Percentiles rank a stretch among this genome's conserved stretches.
Evolutionary conservation across 768 basidiomycete species (phyloP).

Genomic region (Pleurotus cornucopiae): DNA sequence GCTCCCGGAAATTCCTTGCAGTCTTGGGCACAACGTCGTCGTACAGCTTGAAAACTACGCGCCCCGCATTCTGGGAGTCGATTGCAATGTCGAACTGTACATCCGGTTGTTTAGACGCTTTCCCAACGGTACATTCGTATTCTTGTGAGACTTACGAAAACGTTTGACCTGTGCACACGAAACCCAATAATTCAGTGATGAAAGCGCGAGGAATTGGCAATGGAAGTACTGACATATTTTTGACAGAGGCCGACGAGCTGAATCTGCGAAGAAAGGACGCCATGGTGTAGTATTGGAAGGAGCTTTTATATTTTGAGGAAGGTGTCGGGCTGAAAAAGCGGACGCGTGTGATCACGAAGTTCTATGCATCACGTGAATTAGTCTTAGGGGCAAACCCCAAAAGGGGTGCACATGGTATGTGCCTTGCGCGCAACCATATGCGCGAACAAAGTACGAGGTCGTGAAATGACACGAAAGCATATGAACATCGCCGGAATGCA

Average conservation of each 20-base stretch:
- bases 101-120: neutral
- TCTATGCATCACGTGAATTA: neutral
- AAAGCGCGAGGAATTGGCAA: neutral
- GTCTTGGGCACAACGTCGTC: slow-evolving; percentile 84
- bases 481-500: neutral
- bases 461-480: neutral
- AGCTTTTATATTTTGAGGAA: neutral
- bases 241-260: neutral
- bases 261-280: slow-evolving; percentile 1
- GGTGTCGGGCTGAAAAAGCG: neutral
- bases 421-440: neutral
- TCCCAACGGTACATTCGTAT: neutral
- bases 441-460: neutral
- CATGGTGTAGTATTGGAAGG: neutral
- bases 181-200: slow-evolving; percentile 5
- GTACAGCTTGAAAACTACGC: slow-evolving; percentile 80
- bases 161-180: slow-evolving; percentile 27
- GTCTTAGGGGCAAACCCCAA: neutral
- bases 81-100: slow-evolving; percentile 64
- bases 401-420: neutral
- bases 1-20: slow-evolving; percentile 74
- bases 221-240: slow-evolving; percentile 24
- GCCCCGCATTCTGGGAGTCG: slow-evolving; percentile 54
- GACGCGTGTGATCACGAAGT: neutral
- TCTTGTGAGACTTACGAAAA: slow-evolving; percentile 25